phyloP scores from a whole-genome alignment of 2,329 filamentous ascomycete genomes.

The Colletotrichum cordylinicola region DNA sequence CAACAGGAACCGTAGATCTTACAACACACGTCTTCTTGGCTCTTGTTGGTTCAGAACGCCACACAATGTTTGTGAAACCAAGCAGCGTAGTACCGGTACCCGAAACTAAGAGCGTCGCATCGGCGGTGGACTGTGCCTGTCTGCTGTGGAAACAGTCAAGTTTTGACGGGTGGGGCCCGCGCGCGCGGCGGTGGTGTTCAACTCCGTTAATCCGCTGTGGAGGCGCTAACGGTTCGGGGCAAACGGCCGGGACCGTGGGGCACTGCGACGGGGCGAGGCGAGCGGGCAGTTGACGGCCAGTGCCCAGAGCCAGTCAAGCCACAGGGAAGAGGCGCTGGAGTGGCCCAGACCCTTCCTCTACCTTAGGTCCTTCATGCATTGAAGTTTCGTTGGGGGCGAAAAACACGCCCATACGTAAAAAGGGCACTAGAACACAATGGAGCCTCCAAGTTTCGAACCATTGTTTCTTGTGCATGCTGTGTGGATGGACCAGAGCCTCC shows the following conservation, averaged over 20 bases:
- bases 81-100: background rate
- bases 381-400: background rate
- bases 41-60: background rate
- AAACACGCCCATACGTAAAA: background rate
- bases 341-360: background rate
- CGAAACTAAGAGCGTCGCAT: conserved; percentile 6
- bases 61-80: background rate
- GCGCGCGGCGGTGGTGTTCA: background rate
- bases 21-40: background rate
- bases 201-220: background rate
- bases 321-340: background rate
- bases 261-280: background rate
- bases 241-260: background rate
- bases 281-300: background rate
- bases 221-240: conserved; percentile 7
- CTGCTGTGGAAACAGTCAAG: background rate
- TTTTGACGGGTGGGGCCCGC: background rate
- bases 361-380: background rate
- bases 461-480: background rate
- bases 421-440: background rate
- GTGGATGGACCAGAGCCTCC: background rate
- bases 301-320: background rate
- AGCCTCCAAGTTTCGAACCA: background rate
- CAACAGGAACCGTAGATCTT: background rate
- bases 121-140: conserved; percentile 2